Evolutionary conservation across 495 filamentous ascomycete species (phyloP).

Genomic region (Penicillium psychrofluorescens): DNA sequence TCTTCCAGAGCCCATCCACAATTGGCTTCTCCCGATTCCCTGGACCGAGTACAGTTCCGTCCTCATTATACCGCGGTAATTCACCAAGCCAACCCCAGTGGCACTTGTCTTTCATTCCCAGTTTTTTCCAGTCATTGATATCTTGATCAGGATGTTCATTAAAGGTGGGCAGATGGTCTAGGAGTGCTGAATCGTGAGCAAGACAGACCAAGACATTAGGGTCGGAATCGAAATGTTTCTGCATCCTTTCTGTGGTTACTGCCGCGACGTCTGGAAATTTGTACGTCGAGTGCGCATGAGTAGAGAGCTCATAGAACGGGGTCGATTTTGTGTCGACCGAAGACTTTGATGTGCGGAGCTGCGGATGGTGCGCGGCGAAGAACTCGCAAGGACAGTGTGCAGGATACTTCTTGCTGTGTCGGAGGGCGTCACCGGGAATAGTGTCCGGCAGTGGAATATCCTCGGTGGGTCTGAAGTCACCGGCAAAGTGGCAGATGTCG

Average conservation of each 20-base stretch:
- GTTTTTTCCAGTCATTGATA: constrained; percentile 1
- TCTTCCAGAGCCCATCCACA: constrained; percentile 1
- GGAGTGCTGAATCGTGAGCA: constrained; percentile 1
- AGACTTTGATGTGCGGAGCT: no score
- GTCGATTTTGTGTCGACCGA: no score
- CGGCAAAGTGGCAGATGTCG: constrained; percentile 48
- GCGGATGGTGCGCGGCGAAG: constrained; percentile 5
- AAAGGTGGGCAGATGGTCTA: constrained; percentile 1
- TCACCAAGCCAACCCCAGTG: constrained; percentile 4
- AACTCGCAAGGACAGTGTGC: no score
- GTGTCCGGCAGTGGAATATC: background rate
- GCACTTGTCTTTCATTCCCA: constrained; percentile 1
- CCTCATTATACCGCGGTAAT: background rate
- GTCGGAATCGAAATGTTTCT: background rate
- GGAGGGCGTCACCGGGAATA: no score
- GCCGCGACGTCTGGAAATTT: no score
- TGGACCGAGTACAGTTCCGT: background rate
- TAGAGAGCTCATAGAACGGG: no score
- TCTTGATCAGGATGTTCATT: constrained; percentile 1
- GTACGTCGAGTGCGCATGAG: no score
- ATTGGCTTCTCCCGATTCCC: background rate
- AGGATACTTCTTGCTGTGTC: no score
- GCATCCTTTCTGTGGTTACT: no score
- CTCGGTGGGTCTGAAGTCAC: constrained; percentile 42
- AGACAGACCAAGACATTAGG: constrained; percentile 1